Conservation (phyloP, 768 basidiomycete genomes). For the Panaeolus papilionaceus region DNA sequence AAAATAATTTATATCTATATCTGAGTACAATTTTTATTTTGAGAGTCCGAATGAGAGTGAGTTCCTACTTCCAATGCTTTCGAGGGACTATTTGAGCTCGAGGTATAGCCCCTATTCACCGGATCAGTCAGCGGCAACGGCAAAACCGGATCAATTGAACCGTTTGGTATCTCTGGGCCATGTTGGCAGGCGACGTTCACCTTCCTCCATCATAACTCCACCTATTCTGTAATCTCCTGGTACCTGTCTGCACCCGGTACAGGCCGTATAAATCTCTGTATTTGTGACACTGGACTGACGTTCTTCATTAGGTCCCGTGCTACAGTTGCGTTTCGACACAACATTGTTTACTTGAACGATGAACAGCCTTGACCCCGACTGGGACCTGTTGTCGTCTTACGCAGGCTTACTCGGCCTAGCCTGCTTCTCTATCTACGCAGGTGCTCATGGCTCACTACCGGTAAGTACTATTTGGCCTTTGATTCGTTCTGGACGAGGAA, state of each 20-base stretch:
- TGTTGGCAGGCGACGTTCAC: neutral
- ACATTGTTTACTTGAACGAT: neutral
- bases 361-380: conserved; percentile 40
- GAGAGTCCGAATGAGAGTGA: too few relatives aligned
- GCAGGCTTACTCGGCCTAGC: conserved; percentile 73
- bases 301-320: neutral
- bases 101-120: neutral
- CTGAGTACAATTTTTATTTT: too few relatives aligned
- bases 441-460: conserved; percentile 71
- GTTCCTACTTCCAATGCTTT: too few relatives aligned
- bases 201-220: conserved; percentile 11
- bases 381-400: conserved; percentile 71
- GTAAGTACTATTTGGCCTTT: conserved; percentile 38
- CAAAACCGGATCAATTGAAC: neutral
- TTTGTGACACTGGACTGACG: neutral
- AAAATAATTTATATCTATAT: too few relatives aligned
- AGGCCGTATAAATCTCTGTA: neutral
- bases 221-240: neutral
- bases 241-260: neutral
- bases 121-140: conserved; percentile 2
- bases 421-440: conserved; percentile 68
- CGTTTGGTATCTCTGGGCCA: neutral
- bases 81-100: too few relatives aligned
- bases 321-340: neutral
- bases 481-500: neutral